Evolutionary conservation across 805 yeast species (phyloP), one percentile per base, ranked within the genome.

Genomic region (Yarrowia phangngaensis): DNA sequence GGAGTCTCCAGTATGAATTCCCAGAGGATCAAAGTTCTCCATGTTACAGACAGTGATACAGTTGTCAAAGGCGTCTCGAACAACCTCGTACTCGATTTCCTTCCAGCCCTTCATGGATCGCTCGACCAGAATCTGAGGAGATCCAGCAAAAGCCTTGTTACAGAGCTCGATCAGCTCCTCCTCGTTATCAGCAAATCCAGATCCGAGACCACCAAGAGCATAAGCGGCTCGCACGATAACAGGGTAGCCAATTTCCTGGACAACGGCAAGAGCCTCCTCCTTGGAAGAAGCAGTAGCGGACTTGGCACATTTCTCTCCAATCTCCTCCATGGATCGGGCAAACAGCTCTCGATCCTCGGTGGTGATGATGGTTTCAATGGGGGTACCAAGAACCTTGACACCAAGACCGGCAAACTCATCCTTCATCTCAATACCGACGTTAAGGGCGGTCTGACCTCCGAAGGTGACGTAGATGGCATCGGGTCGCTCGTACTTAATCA

Each of bases 61-160:
- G 78, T 90, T 90, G 68, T 87, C 97, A 60, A 80, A 83, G 45
- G 94, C 89, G 70, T 90, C 98, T 69, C 98, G 87, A 50, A 90
- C 98, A 67, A 90, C 98, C 70, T 90, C 98, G 68, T 90, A 90
- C 71, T 90, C 98, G 60, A 90, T 84, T 72, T 90, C 98, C 68
- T 90, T 90, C 98, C 98, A 90, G 56, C 98, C 98, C 72, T 92
- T 92, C 95, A 90, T 85, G 36, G 96, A 87, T 65, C 81, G 80
- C 73, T 90, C 98, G 55, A 90, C 92, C 56, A 90, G 75, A 51
- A 90, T 95, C 72, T 90, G 98, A 9, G 98, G 97, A 51, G 95
- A 83, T 20, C 94, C 78, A 45, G 97, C 95, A 66, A 90, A 88
- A 0, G 97, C 96, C 64, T 84, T 81, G 63, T 79, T 78, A 73